Evolutionary conservation across 306 rosid genomes (phyloP), one percentile per base, ranked within the genome.

Genomic region (Prunus mume): DNA sequence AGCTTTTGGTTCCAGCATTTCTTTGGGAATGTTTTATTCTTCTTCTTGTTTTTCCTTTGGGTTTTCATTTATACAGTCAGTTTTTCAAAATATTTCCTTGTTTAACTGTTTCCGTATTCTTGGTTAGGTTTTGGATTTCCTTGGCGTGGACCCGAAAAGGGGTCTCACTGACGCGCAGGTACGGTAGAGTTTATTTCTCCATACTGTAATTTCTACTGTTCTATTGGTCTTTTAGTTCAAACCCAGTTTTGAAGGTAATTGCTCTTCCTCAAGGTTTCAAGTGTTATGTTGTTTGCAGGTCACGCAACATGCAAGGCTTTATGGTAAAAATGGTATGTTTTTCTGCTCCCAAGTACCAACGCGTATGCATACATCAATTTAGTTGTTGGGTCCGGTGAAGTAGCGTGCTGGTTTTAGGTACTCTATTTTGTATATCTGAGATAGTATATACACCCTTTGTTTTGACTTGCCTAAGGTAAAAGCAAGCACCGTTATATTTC

Each of bases 91-190:
- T 38, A 38, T 38, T 38, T 38, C 43, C 9, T 38, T 38, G 9
- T 38, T 38, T 6, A 38, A 38, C 43, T 38, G 25, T 15, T 81
- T 17, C 24, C n/a, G 24, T 45, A 20, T 50, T 50, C 14, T 24
- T 47, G 54, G 57, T 57, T 81, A 95, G 98, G 97, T 95, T 24
- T 85, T 95, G 84, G 93, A 89, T 82, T 90, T 89, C 90, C 92
- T 92, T 65, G 88, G 90, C 76, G 98, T 92, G 78, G 89, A 95
- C 80, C 92, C 90, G 57, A 79, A 83, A 24, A 88, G 82, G 89
- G 98, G 98, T 83, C 90, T 95, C 58, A 84, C 85, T 13, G 91
- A 92, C 9, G 41, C 79, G 6, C 95, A 95, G 98, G 98, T 92
- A 82, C 22, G 64, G 50, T 55, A 57, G 69, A 58, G 46, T 70